Base-by-base conservation (phyloP, 23 red algal species). In the Pyropia haitanensis region DNA sequence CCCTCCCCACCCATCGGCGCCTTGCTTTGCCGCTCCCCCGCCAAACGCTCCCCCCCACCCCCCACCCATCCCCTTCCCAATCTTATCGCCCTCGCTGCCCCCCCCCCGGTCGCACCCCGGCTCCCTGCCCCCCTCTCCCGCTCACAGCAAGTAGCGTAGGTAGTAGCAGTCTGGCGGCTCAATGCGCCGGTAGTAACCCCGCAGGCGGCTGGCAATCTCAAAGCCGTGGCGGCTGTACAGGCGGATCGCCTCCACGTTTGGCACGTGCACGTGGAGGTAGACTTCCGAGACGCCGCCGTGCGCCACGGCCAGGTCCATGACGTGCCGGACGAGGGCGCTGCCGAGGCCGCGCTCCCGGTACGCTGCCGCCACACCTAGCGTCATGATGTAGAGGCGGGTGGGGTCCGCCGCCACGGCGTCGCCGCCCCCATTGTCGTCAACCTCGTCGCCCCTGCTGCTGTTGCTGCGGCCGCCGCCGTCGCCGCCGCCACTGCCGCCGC, bases 291-390 rank as follows among this genome's bases (percentile, higher is more conserved):
- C 60, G 49, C 78, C 87, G 32, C 66, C 66, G 13, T 60, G 73
- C 34, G 21, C 53, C 58, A 64, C 30, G 19, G 68, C 54, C 26
- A 94, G 63, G 30, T 80, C 57, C 25, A 94, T 48, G 8, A 94
- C 81, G 29, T 85, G 73, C 10, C 54, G 71, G 27, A 94, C 49
- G 28, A 94, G 63, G 13, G 54, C 58, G 22, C 61, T 65, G 18
- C 88, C 88, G 32, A 94, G 72, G 19, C 88, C 79, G 14, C 79
- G 58, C 51, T 94, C 88, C 22, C 88, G 79, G 53, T 94, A 94
- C 18, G 88, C 69, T 24, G 88, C 88, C 21, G 82, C 61, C 16
- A 94, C 88, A 20, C 88, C 88, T 5, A 94, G 64, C 1, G 88
- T 94, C 72, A 94, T 75, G 31, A 94, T 94, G 70, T 94, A 94